Percentiles rank a stretch among this genome's conserved stretches.
These are phyloP conservation scores for Solanum pinnatisectum DNA, from an alignment of 257 asterid species.

Conservation along the genomic window DNA sequence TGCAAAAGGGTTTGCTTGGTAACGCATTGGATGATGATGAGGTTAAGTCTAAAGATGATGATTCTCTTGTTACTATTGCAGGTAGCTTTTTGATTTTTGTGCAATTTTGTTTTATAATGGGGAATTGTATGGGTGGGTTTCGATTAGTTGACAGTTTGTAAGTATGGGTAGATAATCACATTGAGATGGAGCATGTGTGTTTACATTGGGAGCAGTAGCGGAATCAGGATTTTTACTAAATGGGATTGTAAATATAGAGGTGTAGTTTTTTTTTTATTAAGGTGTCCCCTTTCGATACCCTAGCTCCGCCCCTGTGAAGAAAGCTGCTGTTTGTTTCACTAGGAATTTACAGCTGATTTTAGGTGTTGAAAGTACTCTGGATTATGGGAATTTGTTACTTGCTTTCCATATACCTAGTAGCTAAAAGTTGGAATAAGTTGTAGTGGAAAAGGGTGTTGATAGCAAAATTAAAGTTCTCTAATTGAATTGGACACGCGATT, in stretches of 20 bases:
- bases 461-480: neutral
- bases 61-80: constrained; percentile 79
- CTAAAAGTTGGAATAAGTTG: neutral
- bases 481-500: neutral
- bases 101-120: neutral
- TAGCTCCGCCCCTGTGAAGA: too few species aligned
- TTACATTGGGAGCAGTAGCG: neutral
- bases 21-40: constrained; percentile 19
- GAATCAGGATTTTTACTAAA: neutral
- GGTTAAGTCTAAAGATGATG: constrained; percentile 66
- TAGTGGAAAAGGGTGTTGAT: neutral
- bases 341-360: neutral
- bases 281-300: neutral
- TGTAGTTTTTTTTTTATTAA: neutral
- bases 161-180: neutral
- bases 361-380: neutral
- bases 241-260: neutral
- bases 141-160: neutral
- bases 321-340: neutral
- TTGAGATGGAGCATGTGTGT: neutral
- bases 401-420: neutral
- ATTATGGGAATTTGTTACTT: neutral
- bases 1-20: constrained; percentile 39
- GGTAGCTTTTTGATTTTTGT: constrained; percentile 18
- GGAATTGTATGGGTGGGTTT: neutral